Evolutionary conservation across 1,139 yeast species (phyloP).

Genomic region (Geotrichum reessii): DNA sequence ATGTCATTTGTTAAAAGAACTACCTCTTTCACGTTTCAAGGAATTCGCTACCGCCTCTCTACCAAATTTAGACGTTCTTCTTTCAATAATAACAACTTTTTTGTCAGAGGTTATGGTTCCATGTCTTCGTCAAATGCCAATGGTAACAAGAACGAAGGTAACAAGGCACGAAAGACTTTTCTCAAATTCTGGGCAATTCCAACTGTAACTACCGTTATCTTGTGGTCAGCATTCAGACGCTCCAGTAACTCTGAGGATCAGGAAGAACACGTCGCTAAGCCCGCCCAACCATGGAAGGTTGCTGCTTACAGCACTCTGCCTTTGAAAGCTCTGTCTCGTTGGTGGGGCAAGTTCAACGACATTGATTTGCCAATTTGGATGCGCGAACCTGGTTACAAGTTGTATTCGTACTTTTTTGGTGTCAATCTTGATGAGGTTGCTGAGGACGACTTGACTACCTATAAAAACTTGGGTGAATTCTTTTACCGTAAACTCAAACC

Average conservation of each 20-base stretch:
- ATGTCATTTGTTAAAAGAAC: conserved; percentile 15
- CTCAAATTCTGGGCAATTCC: conserved; percentile 22
- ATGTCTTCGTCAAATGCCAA: neutral
- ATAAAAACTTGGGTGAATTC: conserved; percentile 79
- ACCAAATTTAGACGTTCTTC: conserved; percentile 14
- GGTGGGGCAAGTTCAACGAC: conserved; percentile 91
- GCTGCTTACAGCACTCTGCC: conserved; percentile 89
- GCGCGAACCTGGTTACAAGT: conserved; percentile 71
- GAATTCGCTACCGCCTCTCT: conserved; percentile 15
- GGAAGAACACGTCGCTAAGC: conserved; percentile 41
- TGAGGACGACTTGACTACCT: conserved; percentile 70
- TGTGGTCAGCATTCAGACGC: conserved; percentile 18
- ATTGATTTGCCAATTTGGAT: conserved; percentile 83
- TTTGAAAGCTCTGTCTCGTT: conserved; percentile 78
- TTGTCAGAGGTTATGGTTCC: conserved; percentile 14
- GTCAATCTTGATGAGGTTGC: conserved; percentile 86
- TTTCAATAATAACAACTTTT: conserved; percentile 8
- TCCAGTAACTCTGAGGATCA: neutral
- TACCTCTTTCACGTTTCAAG: conserved; percentile 12
- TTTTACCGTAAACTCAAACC: conserved; percentile 80
- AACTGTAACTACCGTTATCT: conserved; percentile 26
- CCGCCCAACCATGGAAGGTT: conserved; percentile 79
- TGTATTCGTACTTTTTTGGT: conserved; percentile 78
- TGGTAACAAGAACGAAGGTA: conserved; percentile 21
- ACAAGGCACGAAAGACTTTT: conserved; percentile 26